phyloP scores from a whole-genome alignment of 768 basidiomycete genomes.

The Lentinula raphanica region DNA sequence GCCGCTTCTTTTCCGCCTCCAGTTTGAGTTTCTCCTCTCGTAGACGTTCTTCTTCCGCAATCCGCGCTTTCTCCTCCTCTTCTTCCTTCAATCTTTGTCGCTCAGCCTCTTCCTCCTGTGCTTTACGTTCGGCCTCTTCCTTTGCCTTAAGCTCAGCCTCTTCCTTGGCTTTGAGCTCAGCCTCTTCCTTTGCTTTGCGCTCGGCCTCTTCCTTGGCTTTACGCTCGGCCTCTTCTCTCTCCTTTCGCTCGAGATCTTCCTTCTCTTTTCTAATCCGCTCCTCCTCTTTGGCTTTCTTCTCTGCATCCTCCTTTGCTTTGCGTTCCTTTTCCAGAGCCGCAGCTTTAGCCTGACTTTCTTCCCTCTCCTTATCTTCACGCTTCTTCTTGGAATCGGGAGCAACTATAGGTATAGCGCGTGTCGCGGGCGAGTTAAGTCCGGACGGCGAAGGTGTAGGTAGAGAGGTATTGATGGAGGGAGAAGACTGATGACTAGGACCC shows the following conservation, averaged over 20 bases:
- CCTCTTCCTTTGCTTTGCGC: conserved; percentile 18
- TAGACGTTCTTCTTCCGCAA: conserved; percentile 42
- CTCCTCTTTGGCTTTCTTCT: conserved; percentile 41
- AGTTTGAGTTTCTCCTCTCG: conserved; percentile 29
- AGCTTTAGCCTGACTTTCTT: conserved; percentile 34
- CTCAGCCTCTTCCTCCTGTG: conserved; percentile 27
- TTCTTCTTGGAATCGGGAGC: conserved; percentile 50
- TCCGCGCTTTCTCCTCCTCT: conserved; percentile 26
- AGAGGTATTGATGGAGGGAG: conserved; percentile 22
- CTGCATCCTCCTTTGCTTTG: conserved; percentile 31
- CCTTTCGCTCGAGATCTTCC: conserved; percentile 24
- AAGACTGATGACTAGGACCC: conserved; percentile 38
- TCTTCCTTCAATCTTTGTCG: conserved; percentile 22
- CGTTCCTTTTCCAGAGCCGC: conserved; percentile 20
- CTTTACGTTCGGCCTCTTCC: conserved; percentile 35
- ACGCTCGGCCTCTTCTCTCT: conserved; percentile 27
- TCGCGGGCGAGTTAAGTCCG: conserved; percentile 26
- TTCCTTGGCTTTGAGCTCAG: conserved; percentile 28
- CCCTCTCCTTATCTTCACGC: conserved; percentile 36
- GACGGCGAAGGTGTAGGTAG: conserved; percentile 35
- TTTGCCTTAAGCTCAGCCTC: conserved; percentile 40
- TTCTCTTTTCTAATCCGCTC: conserved; percentile 35
- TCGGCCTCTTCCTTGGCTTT: conserved; percentile 33
- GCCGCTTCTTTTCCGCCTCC: conserved; percentile 27
- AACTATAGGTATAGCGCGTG: conserved; percentile 57